A percentile compares a stretch with the other conserved stretches of the same genome.
These are phyloP conservation scores for Pharnaceum exiguum DNA, from an alignment of 148 eudicot species.

Conservation along the genomic window DNA sequence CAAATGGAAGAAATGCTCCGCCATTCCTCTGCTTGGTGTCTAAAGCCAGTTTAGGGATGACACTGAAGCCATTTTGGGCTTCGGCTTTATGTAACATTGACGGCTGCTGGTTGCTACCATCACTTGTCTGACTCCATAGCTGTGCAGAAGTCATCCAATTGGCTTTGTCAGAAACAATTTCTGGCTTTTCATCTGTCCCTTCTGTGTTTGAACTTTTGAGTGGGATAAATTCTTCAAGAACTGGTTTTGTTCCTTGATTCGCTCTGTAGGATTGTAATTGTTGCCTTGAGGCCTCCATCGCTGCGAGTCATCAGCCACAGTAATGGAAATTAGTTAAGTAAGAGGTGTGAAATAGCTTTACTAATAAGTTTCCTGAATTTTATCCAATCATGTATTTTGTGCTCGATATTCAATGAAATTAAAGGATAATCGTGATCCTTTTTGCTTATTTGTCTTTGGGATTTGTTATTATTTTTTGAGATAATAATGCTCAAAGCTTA, in stretches of 20 bases:
- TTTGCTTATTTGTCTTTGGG: background rate
- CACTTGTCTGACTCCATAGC: conserved; percentile 73
- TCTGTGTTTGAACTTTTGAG: conserved; percentile 44
- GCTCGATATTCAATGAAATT: conserved; percentile 1
- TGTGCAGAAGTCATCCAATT: conserved; percentile 96
- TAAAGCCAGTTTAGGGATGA: conserved; percentile 41
- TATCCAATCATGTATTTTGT: background rate
- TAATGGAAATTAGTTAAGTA: background rate
- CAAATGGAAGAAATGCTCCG: conserved; percentile 81
- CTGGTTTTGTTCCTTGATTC: conserved; percentile 49
- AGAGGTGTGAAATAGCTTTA: background rate
- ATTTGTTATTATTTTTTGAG: conserved; percentile 1
- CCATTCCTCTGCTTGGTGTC: conserved; percentile 53
- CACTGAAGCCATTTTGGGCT: conserved; percentile 23
- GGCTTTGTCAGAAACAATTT: conserved; percentile 51
- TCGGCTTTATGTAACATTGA: conserved; percentile 35
- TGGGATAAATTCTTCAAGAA: conserved; percentile 92
- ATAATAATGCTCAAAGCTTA: conserved; percentile 10
- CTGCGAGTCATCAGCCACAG: conserved; percentile 30
- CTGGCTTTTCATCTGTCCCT: conserved; percentile 29
- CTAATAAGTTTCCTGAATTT: background rate
- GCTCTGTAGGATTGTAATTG: conserved; percentile 56
- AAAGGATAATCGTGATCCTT: background rate
- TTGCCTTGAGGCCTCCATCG: conserved; percentile 84
- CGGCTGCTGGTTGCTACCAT: conserved; percentile 27